These are phyloP conservation scores for Lotus japonicus DNA, from an alignment of 306 rosid genomes.

Conservation along the genomic window DNA sequence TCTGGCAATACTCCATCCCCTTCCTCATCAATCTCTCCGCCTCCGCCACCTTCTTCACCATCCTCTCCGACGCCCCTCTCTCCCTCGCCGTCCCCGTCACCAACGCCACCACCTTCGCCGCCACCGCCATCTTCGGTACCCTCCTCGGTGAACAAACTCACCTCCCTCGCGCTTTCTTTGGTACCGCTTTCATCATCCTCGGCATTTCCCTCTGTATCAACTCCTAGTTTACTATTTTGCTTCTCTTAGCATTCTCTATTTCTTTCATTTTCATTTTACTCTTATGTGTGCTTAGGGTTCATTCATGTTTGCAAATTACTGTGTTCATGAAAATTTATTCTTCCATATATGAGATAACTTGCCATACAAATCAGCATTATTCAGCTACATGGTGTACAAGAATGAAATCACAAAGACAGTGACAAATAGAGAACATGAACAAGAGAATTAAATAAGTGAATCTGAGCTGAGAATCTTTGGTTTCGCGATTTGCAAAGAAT, in stretches of 20 bases:
- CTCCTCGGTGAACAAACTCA: slow-evolving; percentile 67
- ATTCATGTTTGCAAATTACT: neutral
- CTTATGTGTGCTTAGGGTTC: neutral
- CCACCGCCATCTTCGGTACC: slow-evolving; percentile 69
- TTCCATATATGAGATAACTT: neutral
- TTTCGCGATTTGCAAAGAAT: too few relatives aligned
- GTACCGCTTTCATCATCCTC: slow-evolving; percentile 58
- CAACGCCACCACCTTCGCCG: slow-evolving; percentile 85
- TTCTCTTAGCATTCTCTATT: neutral
- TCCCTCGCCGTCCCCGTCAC: slow-evolving; percentile 89
- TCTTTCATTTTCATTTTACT: neutral
- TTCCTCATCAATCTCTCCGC: slow-evolving; percentile 74
- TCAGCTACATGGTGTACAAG: neutral
- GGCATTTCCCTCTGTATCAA: slow-evolving; percentile 74
- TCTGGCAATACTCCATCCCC: slow-evolving; percentile 84
- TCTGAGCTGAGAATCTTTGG: too few relatives aligned
- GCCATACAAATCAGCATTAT: neutral
- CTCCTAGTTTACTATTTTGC: slow-evolving; percentile 6
- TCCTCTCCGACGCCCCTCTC: slow-evolving; percentile 73
- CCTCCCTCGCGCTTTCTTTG: slow-evolving; percentile 52
- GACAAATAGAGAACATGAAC: neutral
- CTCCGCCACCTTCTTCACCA: slow-evolving; percentile 81
- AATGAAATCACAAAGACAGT: slow-evolving; percentile 21
- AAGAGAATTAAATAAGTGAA: neutral
- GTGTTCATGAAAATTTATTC: neutral